These are phyloP conservation scores for Eucalyptus marginata DNA, from an alignment of 345 rosid species.

Conservation along the genomic window DNA sequence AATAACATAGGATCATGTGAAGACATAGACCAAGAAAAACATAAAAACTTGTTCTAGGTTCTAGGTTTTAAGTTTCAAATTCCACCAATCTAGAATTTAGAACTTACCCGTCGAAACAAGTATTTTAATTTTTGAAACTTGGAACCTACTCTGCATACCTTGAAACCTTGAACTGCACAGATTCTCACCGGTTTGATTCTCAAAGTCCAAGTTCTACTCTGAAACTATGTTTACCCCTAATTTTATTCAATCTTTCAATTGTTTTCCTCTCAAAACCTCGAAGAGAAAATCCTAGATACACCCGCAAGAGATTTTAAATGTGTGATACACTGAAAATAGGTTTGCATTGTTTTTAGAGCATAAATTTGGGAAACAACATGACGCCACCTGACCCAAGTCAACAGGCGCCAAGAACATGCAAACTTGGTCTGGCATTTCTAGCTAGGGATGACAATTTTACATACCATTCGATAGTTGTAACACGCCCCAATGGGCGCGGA, in stretches of 20 bases:
- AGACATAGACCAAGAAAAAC: no score
- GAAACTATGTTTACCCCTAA: no score
- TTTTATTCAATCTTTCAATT: background rate
- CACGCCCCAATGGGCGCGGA: no score
- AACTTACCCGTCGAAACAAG: no score
- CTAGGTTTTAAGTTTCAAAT: no score
- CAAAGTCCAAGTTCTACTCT: no score
- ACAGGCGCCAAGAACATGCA: background rate
- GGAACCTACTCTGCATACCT: no score
- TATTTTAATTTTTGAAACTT: no score
- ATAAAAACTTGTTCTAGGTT: no score
- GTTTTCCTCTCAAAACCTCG: background rate
- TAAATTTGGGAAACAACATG: background rate
- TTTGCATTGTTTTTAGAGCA: background rate
- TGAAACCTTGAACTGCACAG: rapidly evolving
- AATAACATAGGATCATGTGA: no score
- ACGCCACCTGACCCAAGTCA: background rate
- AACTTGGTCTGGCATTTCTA: background rate
- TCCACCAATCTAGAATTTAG: no score
- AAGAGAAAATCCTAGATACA: background rate
- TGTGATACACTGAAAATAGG: background rate
- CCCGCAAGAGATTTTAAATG: background rate
- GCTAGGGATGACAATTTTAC: background rate
- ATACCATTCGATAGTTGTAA: no score
- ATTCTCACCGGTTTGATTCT: rapidly evolving